phyloP scores from a whole-genome alignment of 177 flowering plant genomes.

The Vitis hybrid region DNA sequence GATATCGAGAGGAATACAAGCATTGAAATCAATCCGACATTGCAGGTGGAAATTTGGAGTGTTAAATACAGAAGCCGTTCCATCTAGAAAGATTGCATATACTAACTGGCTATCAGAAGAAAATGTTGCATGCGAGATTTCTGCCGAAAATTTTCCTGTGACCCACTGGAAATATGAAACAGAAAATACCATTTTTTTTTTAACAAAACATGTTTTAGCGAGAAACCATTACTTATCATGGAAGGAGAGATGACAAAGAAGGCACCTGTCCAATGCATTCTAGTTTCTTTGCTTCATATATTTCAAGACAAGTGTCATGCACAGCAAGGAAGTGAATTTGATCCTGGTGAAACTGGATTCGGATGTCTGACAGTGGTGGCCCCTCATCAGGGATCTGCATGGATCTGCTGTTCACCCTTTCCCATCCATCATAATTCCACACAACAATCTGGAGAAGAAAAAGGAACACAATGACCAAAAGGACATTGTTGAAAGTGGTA shows the following conservation, averaged over 20 bases:
- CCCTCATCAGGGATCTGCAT: neutral
- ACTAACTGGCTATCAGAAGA: slow-evolving; percentile 48
- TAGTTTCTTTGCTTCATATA: slow-evolving; percentile 13
- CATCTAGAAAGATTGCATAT: slow-evolving; percentile 44
- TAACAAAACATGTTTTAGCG: neutral
- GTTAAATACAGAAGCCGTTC: slow-evolving; percentile 27
- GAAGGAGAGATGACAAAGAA: neutral
- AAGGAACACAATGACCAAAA: neutral
- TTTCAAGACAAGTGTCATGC: slow-evolving; percentile 1
- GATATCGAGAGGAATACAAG: slow-evolving; percentile 32
- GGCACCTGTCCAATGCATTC: slow-evolving; percentile 12
- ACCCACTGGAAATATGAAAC: slow-evolving; percentile 28
- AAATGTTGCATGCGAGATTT: slow-evolving; percentile 48
- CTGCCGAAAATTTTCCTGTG: slow-evolving; percentile 15
- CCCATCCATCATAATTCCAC: slow-evolving; percentile 16
- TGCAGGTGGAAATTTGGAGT: slow-evolving; percentile 29
- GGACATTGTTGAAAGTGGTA: no score
- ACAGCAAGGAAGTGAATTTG: slow-evolving; percentile 14
- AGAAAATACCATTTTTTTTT: neutral
- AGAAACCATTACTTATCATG: neutral
- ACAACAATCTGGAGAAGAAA: slow-evolving; percentile 12
- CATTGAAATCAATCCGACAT: slow-evolving; percentile 30
- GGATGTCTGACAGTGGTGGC: neutral
- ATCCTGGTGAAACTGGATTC: slow-evolving; percentile 14
- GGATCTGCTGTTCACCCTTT: slow-evolving; percentile 3